Percentiles rank a stretch among this genome's conserved stretches.
phyloP scores from a whole-genome alignment of 257 asterid genomes.

The Pogostemon cablin region DNA sequence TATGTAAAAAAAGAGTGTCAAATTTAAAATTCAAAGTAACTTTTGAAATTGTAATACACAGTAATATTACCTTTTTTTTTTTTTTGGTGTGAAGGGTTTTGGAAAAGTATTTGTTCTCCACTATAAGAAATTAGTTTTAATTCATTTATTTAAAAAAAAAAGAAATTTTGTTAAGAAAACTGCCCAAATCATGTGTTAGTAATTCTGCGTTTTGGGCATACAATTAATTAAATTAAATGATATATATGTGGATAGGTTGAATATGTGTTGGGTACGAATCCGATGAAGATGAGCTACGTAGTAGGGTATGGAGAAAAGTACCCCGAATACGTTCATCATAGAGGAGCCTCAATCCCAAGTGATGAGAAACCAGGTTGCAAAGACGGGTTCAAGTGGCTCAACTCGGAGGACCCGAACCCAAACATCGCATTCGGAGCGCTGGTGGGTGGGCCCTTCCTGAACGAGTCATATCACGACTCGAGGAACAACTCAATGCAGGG shows the following conservation, averaged over 20 bases:
- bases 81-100: no score
- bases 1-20: no score
- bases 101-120: no score
- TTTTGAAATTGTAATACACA: no score
- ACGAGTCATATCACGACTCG: conserved; percentile 65
- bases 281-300: conserved; percentile 73
- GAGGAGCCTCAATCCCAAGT: conserved; percentile 89
- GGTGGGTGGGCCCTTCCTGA: conserved; percentile 87
- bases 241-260: conserved; percentile 48
- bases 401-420: conserved; percentile 67
- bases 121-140: no score
- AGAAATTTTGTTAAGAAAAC: no score
- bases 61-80: no score
- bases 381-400: conserved; percentile 84
- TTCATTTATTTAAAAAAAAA: no score
- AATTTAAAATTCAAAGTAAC: no score
- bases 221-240: no score
- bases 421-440: conserved; percentile 80
- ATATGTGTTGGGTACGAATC: conserved; percentile 78
- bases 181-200: no score
- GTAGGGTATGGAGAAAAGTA: conserved; percentile 81
- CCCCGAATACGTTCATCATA: conserved; percentile 82
- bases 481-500: conserved; percentile 90
- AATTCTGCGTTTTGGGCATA: no score
- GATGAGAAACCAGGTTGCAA: conserved; percentile 62